Base-by-base conservation (phyloP, 2,329 filamentous ascomycete genomes). In the Diaporthe nobilis region DNA sequence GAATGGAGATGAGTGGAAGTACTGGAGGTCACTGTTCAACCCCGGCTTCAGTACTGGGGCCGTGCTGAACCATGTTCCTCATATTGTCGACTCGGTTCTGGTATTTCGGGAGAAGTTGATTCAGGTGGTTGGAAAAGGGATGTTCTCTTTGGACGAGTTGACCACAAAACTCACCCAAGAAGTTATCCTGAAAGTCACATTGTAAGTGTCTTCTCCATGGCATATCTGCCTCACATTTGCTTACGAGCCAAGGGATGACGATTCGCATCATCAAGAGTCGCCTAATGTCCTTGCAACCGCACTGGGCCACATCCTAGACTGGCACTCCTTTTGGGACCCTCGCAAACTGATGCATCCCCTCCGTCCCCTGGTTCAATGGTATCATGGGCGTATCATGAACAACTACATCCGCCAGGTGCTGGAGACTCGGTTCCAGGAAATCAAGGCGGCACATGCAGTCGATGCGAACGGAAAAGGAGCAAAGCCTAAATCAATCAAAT, bases 1-100 rank as follows among this genome's bases (percentile, higher is more conserved):
- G 63, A 73, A 76, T 34, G 71, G 72, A 17, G 34, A 57, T 8
- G 63, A 76, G 20, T 76, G 71, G 75, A 76, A 71, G 20, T 71
- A 67, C 31, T 76, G 75, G 75, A 68, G 75, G 20, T 63, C 60
- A 3, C 25, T 74, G 25, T 76, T 76, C 57, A 76, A 76, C 34
- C 75, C 75, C 12, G 67, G 63, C 4, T 74, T 49, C 58, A 75
- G 58, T 1, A 71, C 68, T 22, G 68, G 53, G 2, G 68, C 68
- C 8, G 15, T 71, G 39, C 28, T 71, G 8, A 71, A 60, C 28
- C 13, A 49, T 8, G 68, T 71, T 20, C 68, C 53, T 34, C 68
- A 71, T 13, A 60, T 71, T 12, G 53, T 71, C 1, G 68, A 71
- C 68, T 71, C 68, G 12, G 68, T 71, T 2, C 39, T 71, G 25